phyloP scores from a whole-genome alignment of 495 filamentous ascomycete species.

The Durotheca rogersii region DNA sequence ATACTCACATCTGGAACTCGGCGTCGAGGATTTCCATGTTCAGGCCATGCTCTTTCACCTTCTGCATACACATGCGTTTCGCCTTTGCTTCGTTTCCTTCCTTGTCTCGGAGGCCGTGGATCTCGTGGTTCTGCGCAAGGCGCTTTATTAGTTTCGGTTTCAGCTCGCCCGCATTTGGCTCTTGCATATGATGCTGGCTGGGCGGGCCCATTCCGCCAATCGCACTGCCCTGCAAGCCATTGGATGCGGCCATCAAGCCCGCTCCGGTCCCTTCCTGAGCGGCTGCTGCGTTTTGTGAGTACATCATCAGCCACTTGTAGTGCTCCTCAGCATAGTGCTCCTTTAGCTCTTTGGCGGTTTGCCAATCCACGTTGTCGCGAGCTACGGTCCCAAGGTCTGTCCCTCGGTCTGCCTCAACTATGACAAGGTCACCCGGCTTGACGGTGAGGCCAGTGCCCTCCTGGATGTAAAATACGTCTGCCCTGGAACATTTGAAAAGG shows the following conservation, averaged over 20 bases:
- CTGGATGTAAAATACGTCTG: slow-evolving; percentile 95
- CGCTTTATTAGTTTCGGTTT: slow-evolving; percentile 97
- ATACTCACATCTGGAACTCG: slow-evolving; percentile 94
- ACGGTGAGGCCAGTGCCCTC: slow-evolving; percentile 91
- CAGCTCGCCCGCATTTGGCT: slow-evolving; percentile 70
- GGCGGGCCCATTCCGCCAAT: slow-evolving; percentile 74
- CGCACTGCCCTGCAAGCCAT: slow-evolving; percentile 62
- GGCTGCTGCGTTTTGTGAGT: slow-evolving; percentile 72
- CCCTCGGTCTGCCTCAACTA: slow-evolving; percentile 94
- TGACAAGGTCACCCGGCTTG: slow-evolving; percentile 88
- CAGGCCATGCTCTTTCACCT: slow-evolving; percentile 89
- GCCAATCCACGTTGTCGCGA: slow-evolving; percentile 77
- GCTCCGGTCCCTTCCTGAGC: slow-evolving; percentile 56
- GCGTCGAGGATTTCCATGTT: slow-evolving; percentile 99
- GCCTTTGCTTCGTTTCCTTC: slow-evolving; percentile 98
- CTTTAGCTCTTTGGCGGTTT: slow-evolving; percentile 81
- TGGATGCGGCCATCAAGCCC: slow-evolving; percentile 57
- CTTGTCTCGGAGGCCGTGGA: slow-evolving; percentile 83
- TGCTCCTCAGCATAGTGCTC: slow-evolving; percentile 90
- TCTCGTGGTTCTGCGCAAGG: slow-evolving; percentile 85
- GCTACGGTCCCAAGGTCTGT: slow-evolving; percentile 94
- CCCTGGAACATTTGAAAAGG: slow-evolving; percentile 90
- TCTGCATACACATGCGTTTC: slow-evolving; percentile 92
- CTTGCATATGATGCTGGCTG: slow-evolving; percentile 70
- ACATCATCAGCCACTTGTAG: slow-evolving; percentile 97